These are phyloP conservation scores for Sophora flavescens DNA, from an alignment of 306 rosid genomes.

Conservation along the genomic window DNA sequence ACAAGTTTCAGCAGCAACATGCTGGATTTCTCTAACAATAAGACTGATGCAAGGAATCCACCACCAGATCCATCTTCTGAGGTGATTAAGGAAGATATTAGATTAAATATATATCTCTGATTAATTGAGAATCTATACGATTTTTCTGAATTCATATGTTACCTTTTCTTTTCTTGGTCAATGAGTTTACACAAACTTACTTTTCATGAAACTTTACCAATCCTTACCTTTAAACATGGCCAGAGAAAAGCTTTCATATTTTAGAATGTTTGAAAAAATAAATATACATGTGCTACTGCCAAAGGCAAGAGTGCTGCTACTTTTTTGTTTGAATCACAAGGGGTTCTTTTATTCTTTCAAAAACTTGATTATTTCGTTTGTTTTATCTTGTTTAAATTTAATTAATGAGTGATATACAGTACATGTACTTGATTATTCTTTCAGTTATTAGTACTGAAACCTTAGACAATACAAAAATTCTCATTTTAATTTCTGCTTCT, in stretches of 20 bases:
- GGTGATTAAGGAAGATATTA: conserved; percentile 51
- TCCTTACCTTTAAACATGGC: conserved; percentile 40
- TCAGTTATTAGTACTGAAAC: not conserved
- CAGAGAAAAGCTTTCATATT: conserved; percentile 44
- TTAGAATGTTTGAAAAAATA: conserved; percentile 18
- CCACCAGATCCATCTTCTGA: conserved; percentile 81
- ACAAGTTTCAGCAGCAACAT: conserved; percentile 82
- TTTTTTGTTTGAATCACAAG: conserved; percentile 32
- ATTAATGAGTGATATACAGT: not conserved
- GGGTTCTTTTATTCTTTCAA: conserved; percentile 10
- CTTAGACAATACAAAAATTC: not conserved
- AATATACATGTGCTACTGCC: not conserved
- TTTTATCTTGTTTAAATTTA: conserved; percentile 22
- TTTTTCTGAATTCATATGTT: not conserved
- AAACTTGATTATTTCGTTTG: conserved; percentile 14
- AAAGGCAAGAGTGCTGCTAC: conserved; percentile 2
- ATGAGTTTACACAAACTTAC: conserved; percentile 39
- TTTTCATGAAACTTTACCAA: conserved; percentile 53
- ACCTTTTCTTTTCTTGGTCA: conserved; percentile 27
- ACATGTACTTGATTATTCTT: not conserved
- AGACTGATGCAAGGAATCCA: conserved; percentile 56
- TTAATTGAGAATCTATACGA: conserved; percentile 19
- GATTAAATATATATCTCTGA: conserved; percentile 16
- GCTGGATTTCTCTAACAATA: conserved; percentile 83
- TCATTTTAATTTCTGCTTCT: not conserved